Conservation (phyloP, 352 stramenopile species). For the Globisporangium splendens region DNA sequence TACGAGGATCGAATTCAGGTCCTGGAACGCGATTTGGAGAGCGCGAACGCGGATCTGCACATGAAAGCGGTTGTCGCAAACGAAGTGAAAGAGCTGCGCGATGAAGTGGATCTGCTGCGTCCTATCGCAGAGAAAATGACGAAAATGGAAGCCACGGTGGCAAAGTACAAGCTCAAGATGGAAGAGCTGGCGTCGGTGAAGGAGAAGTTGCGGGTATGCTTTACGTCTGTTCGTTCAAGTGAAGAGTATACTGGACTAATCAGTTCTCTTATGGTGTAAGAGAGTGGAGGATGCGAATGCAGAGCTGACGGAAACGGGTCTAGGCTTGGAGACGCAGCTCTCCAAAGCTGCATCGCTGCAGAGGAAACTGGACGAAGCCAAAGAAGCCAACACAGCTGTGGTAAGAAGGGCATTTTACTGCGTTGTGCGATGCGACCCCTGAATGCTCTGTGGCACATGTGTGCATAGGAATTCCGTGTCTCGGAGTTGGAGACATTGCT, state of each 20-base stretch:
- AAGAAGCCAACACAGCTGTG: constrained; percentile 58
- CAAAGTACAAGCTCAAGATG: constrained; percentile 73
- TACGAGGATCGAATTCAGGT: constrained; percentile 50
- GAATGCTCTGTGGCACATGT: neutral
- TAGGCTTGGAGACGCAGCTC: constrained; percentile 50
- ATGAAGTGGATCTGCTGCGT: constrained; percentile 71
- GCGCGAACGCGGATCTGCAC: constrained; percentile 26
- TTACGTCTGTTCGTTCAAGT: neutral
- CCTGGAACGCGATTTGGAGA: constrained; percentile 42
- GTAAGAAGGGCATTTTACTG: constrained; percentile 24
- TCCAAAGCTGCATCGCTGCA: constrained; percentile 45
- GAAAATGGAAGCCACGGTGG: constrained; percentile 42
- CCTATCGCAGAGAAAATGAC: constrained; percentile 39
- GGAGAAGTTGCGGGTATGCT: constrained; percentile 44
- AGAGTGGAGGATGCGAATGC: constrained; percentile 49
- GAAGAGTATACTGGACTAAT: no score
- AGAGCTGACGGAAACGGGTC: constrained; percentile 48
- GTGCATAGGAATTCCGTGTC: constrained; percentile 50
- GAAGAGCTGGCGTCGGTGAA: constrained; percentile 53
- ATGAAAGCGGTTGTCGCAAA: constrained; percentile 29
- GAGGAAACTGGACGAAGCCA: constrained; percentile 63
- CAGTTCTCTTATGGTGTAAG: constrained; percentile 16
- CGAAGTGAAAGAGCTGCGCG: constrained; percentile 36
- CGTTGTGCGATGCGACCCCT: neutral
- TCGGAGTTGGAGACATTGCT: constrained; percentile 50